These are phyloP conservation scores for Volvariella surrecta DNA, from an alignment of 1,284 basidiomycete genomes.

Conservation along the genomic window DNA sequence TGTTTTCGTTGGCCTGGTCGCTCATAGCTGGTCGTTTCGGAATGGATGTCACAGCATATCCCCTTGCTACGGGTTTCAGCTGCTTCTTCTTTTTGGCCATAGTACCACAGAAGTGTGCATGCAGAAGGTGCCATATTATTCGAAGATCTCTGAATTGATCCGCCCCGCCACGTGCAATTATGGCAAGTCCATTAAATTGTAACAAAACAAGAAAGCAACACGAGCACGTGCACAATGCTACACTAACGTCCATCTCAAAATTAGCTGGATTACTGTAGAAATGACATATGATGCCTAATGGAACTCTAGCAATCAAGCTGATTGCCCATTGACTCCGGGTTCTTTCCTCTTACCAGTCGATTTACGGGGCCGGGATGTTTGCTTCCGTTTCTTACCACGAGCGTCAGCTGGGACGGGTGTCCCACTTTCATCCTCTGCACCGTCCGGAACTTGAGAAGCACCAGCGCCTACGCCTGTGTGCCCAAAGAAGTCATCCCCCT, in stretches of 20 bases:
- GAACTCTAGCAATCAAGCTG: background rate
- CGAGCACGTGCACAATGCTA: no score
- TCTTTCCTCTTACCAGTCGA: slow-evolving; percentile 26
- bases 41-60: slow-evolving; percentile 84
- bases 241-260: no score
- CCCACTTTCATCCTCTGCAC: slow-evolving; percentile 26
- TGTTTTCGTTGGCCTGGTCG: slow-evolving; percentile 21
- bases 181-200: no score
- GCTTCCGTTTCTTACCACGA: slow-evolving; percentile 38
- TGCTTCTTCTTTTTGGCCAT: slow-evolving; percentile 86
- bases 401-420: slow-evolving; percentile 18
- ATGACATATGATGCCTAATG: no score
- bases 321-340: slow-evolving; percentile 2
- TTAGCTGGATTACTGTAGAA: no score
- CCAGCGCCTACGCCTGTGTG: slow-evolving; percentile 26
- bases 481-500: slow-evolving; percentile 78
- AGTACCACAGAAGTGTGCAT: no score
- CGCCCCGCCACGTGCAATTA: no score
- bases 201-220: no score
- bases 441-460: slow-evolving; percentile 14
- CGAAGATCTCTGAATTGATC: no score
- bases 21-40: slow-evolving; percentile 64
- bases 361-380: slow-evolving; percentile 33
- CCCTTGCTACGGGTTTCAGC: slow-evolving; percentile 65
- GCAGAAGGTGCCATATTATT: no score